Conservation (phyloP, 2,329 filamentous ascomycete species). For the Penicillium sp. region DNA sequence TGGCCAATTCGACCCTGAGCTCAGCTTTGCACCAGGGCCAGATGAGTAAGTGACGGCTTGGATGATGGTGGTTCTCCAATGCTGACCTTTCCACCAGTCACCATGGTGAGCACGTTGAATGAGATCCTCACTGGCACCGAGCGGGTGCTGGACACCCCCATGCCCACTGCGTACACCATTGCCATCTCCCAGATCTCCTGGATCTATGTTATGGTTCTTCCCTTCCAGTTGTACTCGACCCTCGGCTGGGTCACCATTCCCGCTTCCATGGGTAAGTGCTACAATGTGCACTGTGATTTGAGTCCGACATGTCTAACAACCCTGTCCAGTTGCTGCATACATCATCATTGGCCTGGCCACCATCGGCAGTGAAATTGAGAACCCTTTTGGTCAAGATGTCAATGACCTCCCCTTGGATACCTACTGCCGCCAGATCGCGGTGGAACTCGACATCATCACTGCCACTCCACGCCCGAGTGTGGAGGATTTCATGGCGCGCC, state of each 20-base stretch:
- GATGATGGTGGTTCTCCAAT: not conserved
- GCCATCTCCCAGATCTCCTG: constrained; percentile 83
- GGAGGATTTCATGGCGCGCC: constrained; percentile 47
- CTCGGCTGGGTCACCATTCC: constrained; percentile 76
- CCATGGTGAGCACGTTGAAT: constrained; percentile 62
- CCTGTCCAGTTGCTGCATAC: constrained; percentile 61
- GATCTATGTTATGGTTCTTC: constrained; percentile 75
- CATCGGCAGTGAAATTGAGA: constrained; percentile 80
- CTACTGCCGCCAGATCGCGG: constrained; percentile 71
- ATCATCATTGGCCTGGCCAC: constrained; percentile 75
- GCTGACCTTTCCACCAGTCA: constrained; percentile 43
- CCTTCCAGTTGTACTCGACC: constrained; percentile 68
- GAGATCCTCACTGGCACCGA: constrained; percentile 71
- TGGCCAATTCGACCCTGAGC: constrained; percentile 43
- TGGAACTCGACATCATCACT: constrained; percentile 72
- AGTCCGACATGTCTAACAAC: constrained; percentile 2
- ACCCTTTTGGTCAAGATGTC: constrained; percentile 79
- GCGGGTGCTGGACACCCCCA: constrained; percentile 75
- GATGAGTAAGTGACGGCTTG: constrained; percentile 29
- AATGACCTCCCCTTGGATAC: constrained; percentile 75
- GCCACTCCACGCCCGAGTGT: constrained; percentile 53
- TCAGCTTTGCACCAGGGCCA: constrained; percentile 39
- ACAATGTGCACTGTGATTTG: not conserved
- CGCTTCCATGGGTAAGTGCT: constrained; percentile 60
- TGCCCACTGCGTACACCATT: constrained; percentile 79